Base-by-base conservation (phyloP, 2,329 filamentous ascomycete species). In the Trichoderma koningiopsis region DNA sequence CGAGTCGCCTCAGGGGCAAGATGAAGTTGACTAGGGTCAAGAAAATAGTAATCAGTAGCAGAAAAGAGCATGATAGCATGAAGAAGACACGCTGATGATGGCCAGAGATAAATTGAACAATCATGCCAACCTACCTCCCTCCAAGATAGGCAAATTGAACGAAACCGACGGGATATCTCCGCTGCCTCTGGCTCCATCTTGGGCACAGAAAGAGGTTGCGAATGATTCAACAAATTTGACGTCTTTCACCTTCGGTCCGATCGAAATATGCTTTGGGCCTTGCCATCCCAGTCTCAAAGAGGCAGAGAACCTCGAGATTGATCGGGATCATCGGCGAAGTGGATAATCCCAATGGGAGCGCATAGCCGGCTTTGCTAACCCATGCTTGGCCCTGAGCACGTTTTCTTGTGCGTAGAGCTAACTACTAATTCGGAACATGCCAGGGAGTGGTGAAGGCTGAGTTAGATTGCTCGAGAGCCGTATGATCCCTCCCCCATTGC, bases 171-270 rank as follows among this genome's bases (percentile, higher is more conserved):
- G 43, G 22, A 53, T 29, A n/a, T 31, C 16, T 29, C 55, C 40
- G 11, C 55, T 31, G 16, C 27, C 53, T 31, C 13, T 43, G 33
- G 27, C 53, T 31, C 14, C n/a, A 49, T 31, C 16, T 58, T 56
- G n/a, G 11, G 52, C 35, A 52, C 29, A 35, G 33, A 40, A 31
- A 35, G 29, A 57, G 22, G 40, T 67, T 67, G 55, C 63, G 55
- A 68, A 49, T 60, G 59, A 29, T 16, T 53, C 56, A 19, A 27
- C 56, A n/a, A 2, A 6, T 49, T 61, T 68, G 65, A 68, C 57
- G 65, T 43, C 63, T 67, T 67, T 7, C 29, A n/a, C n/a, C 37
- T 67, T 68, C 65, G 65, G 65, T 68, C 65, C 65, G 65, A 68
- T 68, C 47, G 24, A 55, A 29, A 55, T 43, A 47, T 53, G 65